Evolutionary conservation across 2,329 filamentous ascomycete species (phyloP).

Genomic region (Trichophyton equinum): DNA sequence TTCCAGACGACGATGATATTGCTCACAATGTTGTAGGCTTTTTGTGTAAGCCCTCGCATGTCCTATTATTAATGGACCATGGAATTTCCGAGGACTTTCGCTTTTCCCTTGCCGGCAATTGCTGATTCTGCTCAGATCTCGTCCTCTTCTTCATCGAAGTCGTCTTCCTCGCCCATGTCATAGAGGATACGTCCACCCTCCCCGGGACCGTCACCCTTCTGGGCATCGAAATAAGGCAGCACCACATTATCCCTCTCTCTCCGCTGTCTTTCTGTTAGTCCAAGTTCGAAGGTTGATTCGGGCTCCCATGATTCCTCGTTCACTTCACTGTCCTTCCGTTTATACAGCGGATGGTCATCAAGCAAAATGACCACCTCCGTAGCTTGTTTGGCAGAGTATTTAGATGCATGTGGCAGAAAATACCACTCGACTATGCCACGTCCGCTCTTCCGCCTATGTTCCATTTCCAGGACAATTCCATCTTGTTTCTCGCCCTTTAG

Average conservation of each 20-base stretch:
- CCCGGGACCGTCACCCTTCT: constrained; percentile 57
- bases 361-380: constrained; percentile 50
- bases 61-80: background rate
- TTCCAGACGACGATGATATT: background rate
- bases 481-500: constrained; percentile 34
- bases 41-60: background rate
- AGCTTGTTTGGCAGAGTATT: constrained; percentile 34
- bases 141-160: constrained; percentile 93
- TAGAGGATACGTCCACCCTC: constrained; percentile 91
- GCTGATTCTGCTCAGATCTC: constrained; percentile 50
- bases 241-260: constrained; percentile 78
- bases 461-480: constrained; percentile 67
- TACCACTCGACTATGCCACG: constrained; percentile 61
- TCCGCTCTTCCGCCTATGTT: constrained; percentile 73
- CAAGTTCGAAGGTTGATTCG: constrained; percentile 71
- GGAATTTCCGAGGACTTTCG: background rate
- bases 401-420: constrained; percentile 40
- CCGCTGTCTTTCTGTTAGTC: constrained; percentile 81
- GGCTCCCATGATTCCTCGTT: constrained; percentile 45
- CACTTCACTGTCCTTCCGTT: constrained; percentile 33
- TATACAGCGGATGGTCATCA: constrained; percentile 63
- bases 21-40: background rate
- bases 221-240: constrained; percentile 91
- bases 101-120: background rate
- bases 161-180: constrained; percentile 91